phyloP scores from a whole-genome alignment of 164 flowering plant species.

The Stephania japonica region DNA sequence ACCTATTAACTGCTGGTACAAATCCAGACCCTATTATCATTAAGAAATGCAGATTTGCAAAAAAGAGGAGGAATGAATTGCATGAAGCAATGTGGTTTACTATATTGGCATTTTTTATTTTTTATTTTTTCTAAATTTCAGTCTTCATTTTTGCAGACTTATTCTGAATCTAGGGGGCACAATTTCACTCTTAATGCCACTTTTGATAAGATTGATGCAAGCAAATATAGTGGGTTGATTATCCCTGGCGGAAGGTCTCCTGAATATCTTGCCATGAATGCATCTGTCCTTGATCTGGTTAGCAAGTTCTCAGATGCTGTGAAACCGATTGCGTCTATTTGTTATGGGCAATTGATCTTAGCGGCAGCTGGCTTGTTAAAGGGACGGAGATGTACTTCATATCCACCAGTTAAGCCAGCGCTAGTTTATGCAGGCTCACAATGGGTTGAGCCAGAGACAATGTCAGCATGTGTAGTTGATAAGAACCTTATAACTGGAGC shows the following conservation, averaged over 20 bases:
- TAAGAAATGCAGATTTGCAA: neutral
- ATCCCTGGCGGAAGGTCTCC: conserved; percentile 95
- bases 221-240: conserved; percentile 77
- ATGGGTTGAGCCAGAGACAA: conserved; percentile 74
- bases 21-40: neutral
- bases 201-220: conserved; percentile 65
- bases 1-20: neutral
- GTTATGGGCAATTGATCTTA: conserved; percentile 89
- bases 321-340: conserved; percentile 80
- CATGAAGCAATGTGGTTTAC: neutral
- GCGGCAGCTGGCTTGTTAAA: conserved; percentile 78
- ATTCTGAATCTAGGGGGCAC: conserved; percentile 79
- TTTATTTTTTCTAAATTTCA: neutral
- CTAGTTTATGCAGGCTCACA: conserved; percentile 75
- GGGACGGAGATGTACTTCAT: conserved; percentile 74
- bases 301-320: conserved; percentile 40
- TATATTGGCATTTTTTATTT: neutral
- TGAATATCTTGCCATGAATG: conserved; percentile 82
- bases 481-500: conserved; percentile 75
- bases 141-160: conserved; percentile 46
- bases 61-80: neutral
- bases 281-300: conserved; percentile 56
- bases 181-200: conserved; percentile 93
- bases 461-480: conserved; percentile 58
- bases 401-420: conserved; percentile 55